These are phyloP conservation scores for Calonectria hawksworthii DNA, from an alignment of 2,329 filamentous ascomycete genomes.

Conservation along the genomic window DNA sequence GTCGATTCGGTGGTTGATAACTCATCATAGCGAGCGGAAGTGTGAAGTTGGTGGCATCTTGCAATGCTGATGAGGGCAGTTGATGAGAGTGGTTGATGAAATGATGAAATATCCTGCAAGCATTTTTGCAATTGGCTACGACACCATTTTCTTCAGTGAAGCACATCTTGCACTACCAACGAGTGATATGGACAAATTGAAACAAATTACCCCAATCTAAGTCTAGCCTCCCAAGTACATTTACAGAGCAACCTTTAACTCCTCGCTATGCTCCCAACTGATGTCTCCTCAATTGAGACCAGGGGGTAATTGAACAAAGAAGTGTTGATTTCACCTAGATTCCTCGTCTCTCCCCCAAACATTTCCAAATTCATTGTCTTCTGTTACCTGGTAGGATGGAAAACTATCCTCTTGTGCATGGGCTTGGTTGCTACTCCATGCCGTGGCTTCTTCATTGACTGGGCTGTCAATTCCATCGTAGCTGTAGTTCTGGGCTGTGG, in stretches of 20 bases:
- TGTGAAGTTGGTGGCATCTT: background rate
- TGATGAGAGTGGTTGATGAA: background rate
- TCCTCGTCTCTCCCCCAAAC: conserved; percentile 56
- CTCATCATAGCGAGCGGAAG: background rate
- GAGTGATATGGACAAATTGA: background rate
- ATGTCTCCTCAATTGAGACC: conserved; percentile 18
- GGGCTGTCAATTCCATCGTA: conserved; percentile 41
- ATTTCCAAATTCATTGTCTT: conserved; percentile 61
- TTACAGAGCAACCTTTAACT: conserved; percentile 37
- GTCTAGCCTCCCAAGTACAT: conserved; percentile 14
- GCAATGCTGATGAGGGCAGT: background rate
- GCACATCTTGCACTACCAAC: background rate
- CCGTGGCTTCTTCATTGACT: conserved; percentile 35
- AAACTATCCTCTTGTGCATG: conserved; percentile 30
- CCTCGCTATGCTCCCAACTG: conserved; percentile 41
- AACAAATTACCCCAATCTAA: conserved; percentile 14
- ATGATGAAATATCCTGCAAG: background rate
- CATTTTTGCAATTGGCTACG: background rate
- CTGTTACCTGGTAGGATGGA: conserved; percentile 49
- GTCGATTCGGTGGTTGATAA: background rate
- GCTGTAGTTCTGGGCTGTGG: conserved; percentile 23
- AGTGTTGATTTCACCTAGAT: conserved; percentile 36
- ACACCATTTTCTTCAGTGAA: background rate
- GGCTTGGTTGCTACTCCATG: conserved; percentile 22
- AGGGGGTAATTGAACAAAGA: conserved; percentile 37